Evolutionary conservation across 768 basidiomycete species (phyloP).

Genomic region (Lactarius akahatsu): DNA sequence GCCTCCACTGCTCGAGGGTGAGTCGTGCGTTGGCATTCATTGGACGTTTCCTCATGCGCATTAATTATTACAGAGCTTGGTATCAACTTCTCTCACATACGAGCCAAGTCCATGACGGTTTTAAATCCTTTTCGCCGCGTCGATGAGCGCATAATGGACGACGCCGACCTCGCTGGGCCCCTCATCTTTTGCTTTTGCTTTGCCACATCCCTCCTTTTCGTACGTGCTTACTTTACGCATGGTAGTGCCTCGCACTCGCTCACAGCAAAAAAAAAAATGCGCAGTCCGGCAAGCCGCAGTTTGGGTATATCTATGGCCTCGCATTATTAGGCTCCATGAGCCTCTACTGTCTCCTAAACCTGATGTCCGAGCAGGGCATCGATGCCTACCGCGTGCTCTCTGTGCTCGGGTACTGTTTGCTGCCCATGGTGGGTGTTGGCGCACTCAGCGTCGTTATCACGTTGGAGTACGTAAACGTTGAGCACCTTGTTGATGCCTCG

Average conservation of each 20-base stretch:
- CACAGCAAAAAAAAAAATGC: neutral
- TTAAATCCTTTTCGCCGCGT: slow-evolving; percentile 85
- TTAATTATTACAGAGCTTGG: slow-evolving; percentile 70
- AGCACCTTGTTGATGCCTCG: slow-evolving; percentile 5
- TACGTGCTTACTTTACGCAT: slow-evolving; percentile 44
- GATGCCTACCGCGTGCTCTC: slow-evolving; percentile 94
- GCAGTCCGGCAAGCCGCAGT: slow-evolving; percentile 97
- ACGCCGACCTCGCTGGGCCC: slow-evolving; percentile 96
- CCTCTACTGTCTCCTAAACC: slow-evolving; percentile 91
- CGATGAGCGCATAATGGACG: slow-evolving; percentile 96
- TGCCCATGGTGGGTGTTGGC: slow-evolving; percentile 95
- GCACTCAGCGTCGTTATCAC: slow-evolving; percentile 83
- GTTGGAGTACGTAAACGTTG: slow-evolving; percentile 67
- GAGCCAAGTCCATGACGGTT: slow-evolving; percentile 90
- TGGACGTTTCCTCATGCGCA: slow-evolving; percentile 4
- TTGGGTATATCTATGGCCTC: slow-evolving; percentile 98
- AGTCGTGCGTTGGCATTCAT: slow-evolving; percentile 29
- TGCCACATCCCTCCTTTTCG: slow-evolving; percentile 87
- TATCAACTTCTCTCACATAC: slow-evolving; percentile 96
- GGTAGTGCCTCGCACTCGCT: neutral
- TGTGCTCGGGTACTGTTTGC: slow-evolving; percentile 92
- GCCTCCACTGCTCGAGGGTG: slow-evolving; percentile 92
- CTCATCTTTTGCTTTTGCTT: slow-evolving; percentile 95
- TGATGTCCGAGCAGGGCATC: slow-evolving; percentile 94
- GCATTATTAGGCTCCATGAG: slow-evolving; percentile 91